Conservation (phyloP, 1,139 yeast genomes). For the Komagataea norvegica region DNA sequence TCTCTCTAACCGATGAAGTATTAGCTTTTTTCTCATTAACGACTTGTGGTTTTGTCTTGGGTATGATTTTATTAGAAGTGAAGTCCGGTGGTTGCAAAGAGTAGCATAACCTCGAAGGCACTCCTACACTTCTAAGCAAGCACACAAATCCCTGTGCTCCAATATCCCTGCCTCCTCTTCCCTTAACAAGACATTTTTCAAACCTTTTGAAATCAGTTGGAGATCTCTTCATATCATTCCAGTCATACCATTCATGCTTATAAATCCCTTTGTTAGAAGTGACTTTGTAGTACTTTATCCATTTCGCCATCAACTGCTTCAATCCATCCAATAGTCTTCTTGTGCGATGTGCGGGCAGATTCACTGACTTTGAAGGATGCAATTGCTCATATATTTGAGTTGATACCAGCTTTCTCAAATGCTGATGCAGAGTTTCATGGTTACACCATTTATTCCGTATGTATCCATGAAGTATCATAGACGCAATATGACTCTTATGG, state of each 20-base stretch:
- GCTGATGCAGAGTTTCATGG: conserved; percentile 38
- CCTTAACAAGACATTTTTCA: conserved; percentile 35
- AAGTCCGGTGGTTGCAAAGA: conserved; percentile 91
- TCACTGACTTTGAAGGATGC: conserved; percentile 38
- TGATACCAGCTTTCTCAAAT: conserved; percentile 45
- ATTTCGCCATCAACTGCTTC: conserved; percentile 55
- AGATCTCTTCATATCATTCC: conserved; percentile 27
- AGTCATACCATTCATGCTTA: conserved; percentile 60
- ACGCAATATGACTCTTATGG: conserved; percentile 57
- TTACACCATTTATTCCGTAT: conserved; percentile 74
- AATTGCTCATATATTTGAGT: conserved; percentile 41
- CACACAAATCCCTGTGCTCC: conserved; percentile 88
- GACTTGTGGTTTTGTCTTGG: background rate
- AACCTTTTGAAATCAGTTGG: conserved; percentile 38
- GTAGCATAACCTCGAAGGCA: conserved; percentile 69
- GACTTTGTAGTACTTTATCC: conserved; percentile 56
- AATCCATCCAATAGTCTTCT: conserved; percentile 73
- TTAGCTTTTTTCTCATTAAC: background rate
- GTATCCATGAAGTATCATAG: conserved; percentile 61
- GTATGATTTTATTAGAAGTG: conserved; percentile 33
- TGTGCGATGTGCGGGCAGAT: conserved; percentile 44
- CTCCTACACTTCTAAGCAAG: conserved; percentile 61
- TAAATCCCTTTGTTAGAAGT: conserved; percentile 39
- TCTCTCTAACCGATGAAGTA: conserved; percentile 12
- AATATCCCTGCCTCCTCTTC: conserved; percentile 70